Evolutionary conservation across 2,329 filamentous ascomycete species (phyloP).

Genomic region (Hortaea sp.): DNA sequence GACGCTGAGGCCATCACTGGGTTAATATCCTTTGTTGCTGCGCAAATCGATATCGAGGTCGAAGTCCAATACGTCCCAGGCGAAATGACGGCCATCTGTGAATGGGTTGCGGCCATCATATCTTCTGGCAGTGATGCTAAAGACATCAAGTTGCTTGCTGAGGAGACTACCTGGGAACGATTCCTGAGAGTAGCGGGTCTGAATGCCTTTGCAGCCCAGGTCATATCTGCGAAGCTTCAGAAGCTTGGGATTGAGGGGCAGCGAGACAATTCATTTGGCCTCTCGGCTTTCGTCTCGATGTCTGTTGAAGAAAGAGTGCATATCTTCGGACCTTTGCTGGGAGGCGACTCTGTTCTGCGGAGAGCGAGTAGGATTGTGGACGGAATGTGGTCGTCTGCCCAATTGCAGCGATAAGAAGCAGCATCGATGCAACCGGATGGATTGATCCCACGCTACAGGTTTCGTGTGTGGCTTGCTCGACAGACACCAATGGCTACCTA

Average conservation of each 20-base stretch:
- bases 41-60: slow-evolving; percentile 29
- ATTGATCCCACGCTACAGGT: too few relatives aligned
- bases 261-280: slow-evolving; percentile 26
- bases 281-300: slow-evolving; percentile 52
- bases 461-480: too few relatives aligned
- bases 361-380: slow-evolving; percentile 45
- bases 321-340: slow-evolving; percentile 44
- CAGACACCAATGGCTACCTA: too few relatives aligned
- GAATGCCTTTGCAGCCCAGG: slow-evolving; percentile 63
- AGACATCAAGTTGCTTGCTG: slow-evolving; percentile 16
- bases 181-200: slow-evolving; percentile 57
- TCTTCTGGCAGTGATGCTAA: slow-evolving; percentile 23
- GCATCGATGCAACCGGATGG: too few relatives aligned
- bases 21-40: slow-evolving; percentile 33
- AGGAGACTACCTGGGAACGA: slow-evolving; percentile 58
- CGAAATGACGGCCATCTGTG: slow-evolving; percentile 31
- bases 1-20: slow-evolving; percentile 25
- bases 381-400: slow-evolving; percentile 15
- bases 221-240: slow-evolving; percentile 44
- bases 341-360: slow-evolving; percentile 44
- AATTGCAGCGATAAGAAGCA: too few relatives aligned
- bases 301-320: slow-evolving; percentile 36
- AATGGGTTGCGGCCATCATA: slow-evolving; percentile 36
- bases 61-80: slow-evolving; percentile 30
- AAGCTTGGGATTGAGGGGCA: slow-evolving; percentile 2